Evolutionary conservation across 116 monocot species (phyloP), one percentile per base, ranked within the genome.

Genomic region (Iris pallida): DNA sequence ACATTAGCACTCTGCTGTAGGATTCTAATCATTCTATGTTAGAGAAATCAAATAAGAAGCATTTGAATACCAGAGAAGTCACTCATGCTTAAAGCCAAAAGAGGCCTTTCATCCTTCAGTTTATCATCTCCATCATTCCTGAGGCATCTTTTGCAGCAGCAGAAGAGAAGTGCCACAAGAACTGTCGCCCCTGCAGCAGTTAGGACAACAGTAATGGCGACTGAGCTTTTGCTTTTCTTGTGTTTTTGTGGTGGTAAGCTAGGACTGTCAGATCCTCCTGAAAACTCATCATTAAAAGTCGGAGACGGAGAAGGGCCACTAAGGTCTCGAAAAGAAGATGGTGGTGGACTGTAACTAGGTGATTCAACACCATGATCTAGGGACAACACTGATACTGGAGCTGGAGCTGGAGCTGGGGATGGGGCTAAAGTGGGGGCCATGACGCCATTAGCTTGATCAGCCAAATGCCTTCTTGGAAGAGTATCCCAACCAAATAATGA

Each of bases 51-150:
- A 14, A 57, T 1, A 13, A 64, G 19, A 63, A 48, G 56, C 9
- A 59, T 20, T 49, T 18, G 11, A 65, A 53, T 81, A 90, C 85
- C 95, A 57, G 89, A 85, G 65, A 77, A 79, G 53, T 89, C 87
- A 55, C 73, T 81, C 53, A 80, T 55, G 63, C 72, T 81, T 68
- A 84, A 72, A 17, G 57, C 67, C 46, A 91, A 78, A 77, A 88
- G 83, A n/a, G 84, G 85, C 16, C 75, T 80, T 0, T 94, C 87
- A 85, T 82, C 85, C 68, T 68, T 82, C 11, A 14, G 58, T 47
- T 70, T 19, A 46, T 42, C 43, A 42, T 19, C 49, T 18, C 42
- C 20, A 7, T 55, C 49, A 66, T 57, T 79, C 55, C 42, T 75
- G 11, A 63, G 62, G 69, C 72, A 79, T 61, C 62, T 82, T 55